Evolutionary conservation across 352 stramenopile genomes (phyloP).

Genomic region (Phytophthora capsici): DNA sequence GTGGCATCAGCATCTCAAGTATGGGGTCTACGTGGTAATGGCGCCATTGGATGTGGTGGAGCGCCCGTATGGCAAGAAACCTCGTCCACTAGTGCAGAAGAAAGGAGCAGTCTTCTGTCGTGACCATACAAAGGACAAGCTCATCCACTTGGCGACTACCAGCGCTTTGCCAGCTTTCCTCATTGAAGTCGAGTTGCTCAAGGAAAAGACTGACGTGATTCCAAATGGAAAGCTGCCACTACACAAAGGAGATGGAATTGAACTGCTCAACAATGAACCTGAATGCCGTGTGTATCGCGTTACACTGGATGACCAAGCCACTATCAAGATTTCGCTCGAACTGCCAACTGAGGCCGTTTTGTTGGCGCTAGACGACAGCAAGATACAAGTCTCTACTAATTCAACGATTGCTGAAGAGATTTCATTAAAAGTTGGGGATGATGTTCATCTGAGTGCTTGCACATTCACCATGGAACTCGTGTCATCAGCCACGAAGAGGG

Average conservation of each 20-base stretch:
- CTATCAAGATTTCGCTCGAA: slow-evolving; percentile 31
- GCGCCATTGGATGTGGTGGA: slow-evolving; percentile 41
- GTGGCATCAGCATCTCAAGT: slow-evolving; percentile 59
- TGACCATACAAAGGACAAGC: slow-evolving; percentile 54
- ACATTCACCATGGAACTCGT: slow-evolving; percentile 18
- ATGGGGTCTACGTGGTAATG: slow-evolving; percentile 55
- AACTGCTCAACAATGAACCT: slow-evolving; percentile 41
- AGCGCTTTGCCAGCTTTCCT: slow-evolving; percentile 44
- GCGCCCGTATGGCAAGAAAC: slow-evolving; percentile 25
- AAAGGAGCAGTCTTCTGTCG: slow-evolving; percentile 55
- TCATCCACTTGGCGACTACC: slow-evolving; percentile 49
- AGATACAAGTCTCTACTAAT: slow-evolving; percentile 30
- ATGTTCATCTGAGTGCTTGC: slow-evolving; percentile 29
- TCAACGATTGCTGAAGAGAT: slow-evolving; percentile 5
- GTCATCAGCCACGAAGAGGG: slow-evolving; percentile 14
- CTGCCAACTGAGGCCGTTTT: slow-evolving; percentile 46
- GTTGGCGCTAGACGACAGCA: slow-evolving; percentile 35
- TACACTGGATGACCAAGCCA: slow-evolving; percentile 26
- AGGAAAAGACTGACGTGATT: slow-evolving; percentile 37
- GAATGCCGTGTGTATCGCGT: slow-evolving; percentile 60
- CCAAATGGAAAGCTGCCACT: slow-evolving; percentile 31
- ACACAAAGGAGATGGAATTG: slow-evolving; percentile 30
- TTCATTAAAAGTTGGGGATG: slow-evolving; percentile 27
- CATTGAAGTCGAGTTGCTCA: slow-evolving; percentile 61
- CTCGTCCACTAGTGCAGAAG: slow-evolving; percentile 34